Percentiles rank a stretch among this genome's conserved stretches.
These are phyloP conservation scores for Colletotrichum falcatum DNA, from an alignment of 2,329 filamentous ascomycete genomes.

Conservation along the genomic window DNA sequence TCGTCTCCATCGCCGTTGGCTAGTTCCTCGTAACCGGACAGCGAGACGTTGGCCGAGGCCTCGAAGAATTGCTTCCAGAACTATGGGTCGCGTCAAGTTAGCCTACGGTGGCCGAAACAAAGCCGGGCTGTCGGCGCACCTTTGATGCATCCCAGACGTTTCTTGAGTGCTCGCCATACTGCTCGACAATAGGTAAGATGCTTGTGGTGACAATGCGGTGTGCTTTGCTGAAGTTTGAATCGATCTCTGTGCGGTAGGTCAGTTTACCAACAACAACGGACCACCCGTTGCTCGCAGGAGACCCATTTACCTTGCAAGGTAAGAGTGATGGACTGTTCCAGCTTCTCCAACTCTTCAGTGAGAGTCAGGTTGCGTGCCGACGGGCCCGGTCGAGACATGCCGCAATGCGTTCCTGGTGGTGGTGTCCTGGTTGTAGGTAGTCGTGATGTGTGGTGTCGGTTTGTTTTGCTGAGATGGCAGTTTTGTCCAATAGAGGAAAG, in stretches of 20 bases:
- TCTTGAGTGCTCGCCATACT: slow-evolving; percentile 93
- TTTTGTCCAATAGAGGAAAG: slow-evolving; percentile 31
- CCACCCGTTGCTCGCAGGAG: background rate
- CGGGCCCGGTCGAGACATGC: slow-evolving; percentile 64
- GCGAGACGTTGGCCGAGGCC: slow-evolving; percentile 94
- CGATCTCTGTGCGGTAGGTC: slow-evolving; percentile 79
- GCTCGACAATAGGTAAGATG: slow-evolving; percentile 92
- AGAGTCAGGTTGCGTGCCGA: slow-evolving; percentile 75
- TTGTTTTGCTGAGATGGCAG: slow-evolving; percentile 23
- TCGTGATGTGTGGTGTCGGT: slow-evolving; percentile 3
- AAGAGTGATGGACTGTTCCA: slow-evolving; percentile 96
- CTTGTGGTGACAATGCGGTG: slow-evolving; percentile 95
- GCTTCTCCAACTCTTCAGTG: slow-evolving; percentile 93
- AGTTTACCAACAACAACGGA: slow-evolving; percentile 20
- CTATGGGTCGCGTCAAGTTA: slow-evolving; percentile 56
- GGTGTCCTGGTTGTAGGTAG: slow-evolving; percentile 3
- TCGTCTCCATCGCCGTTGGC: slow-evolving; percentile 71
- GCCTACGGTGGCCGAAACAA: background rate
- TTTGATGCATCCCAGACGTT: slow-evolving; percentile 98
- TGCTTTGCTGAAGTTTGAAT: slow-evolving; percentile 96
- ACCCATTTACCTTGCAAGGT: slow-evolving; percentile 81
- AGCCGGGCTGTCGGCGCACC: slow-evolving; percentile 59
- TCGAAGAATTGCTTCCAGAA: slow-evolving; percentile 99
- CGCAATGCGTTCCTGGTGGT: slow-evolving; percentile 18
- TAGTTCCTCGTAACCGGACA: slow-evolving; percentile 92